Evolutionary conservation across 148 eudicot genomes (phyloP), one percentile per base, ranked within the genome.

Genomic region (Camellia granthamiana): DNA sequence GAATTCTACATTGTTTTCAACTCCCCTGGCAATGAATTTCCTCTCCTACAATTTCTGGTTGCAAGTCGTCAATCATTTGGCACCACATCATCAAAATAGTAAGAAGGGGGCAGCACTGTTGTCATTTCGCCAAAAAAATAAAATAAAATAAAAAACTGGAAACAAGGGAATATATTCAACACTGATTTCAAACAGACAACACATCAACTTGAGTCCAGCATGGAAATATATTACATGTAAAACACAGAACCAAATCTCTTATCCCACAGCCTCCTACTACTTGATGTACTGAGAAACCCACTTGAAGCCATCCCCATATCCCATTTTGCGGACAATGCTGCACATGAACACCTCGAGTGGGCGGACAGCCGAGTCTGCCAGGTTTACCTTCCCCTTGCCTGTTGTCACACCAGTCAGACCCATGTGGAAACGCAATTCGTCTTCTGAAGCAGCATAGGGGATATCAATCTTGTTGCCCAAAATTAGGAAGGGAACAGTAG

Each of bases 341-440:
- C 88, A 86, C 88, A 86, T 86, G 84, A 86, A 86, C 23, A 86
- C 84, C 86, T 86, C 88, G 16, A 86, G 56, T 16, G 88, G 88
- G 11, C 88, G 86, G 60, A 83, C 86, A 64, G 73, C 76, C 11
- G 84, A 74, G 60, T 83, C 84, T 0, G 82, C 75, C 44, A 86
- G 58, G 69, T 81, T 81, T 54, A 86, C 88, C 64, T 83, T 86
- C 19, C 88, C 88, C 68, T 86, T 86, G 54, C 88, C 88, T 0
- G 88, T 81, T 65, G 88, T 86, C 41, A 86, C 73, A 16, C 88
- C 88, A 0, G 82, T 75, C 21, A 86, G 78, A 30, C 88, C 88
- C 86, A 86, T 60, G 79, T 81, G 68, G 68, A 83, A 78, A 42
- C 86, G 82, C 13, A 86, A 74, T 65, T 86, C 88, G 2, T 86